phyloP scores from a whole-genome alignment of 352 stramenopile species.

The Saprolegnia parasitica region DNA sequence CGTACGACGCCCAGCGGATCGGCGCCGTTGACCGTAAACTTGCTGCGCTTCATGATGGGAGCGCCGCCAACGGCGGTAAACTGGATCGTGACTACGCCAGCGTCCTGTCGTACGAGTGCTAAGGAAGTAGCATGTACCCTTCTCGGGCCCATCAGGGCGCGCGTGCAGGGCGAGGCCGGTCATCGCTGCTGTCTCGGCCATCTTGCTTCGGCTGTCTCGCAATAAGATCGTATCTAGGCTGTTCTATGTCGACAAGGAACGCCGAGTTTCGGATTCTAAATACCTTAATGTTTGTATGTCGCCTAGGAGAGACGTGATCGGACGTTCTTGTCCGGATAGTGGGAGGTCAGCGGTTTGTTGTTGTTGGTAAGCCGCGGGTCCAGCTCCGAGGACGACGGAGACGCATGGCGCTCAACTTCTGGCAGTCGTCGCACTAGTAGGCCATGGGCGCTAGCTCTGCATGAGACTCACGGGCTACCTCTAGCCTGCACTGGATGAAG shows the following conservation, averaged over 20 bases:
- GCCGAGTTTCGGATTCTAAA: background rate
- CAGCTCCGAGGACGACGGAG: background rate
- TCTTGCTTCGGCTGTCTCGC: too few species aligned
- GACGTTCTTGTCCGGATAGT: conserved; percentile 12
- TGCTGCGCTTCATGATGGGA: conserved; percentile 83
- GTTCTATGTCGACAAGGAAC: conserved; percentile 5
- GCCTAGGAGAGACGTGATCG: background rate
- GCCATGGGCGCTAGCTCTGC: conserved; percentile 23
- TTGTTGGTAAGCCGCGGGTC: background rate
- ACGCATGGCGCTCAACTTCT: conserved; percentile 84
- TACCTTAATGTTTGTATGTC: background rate
- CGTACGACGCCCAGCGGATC: conserved; percentile 72
- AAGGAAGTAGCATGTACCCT: conserved; percentile 8
- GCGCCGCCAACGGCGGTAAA: conserved; percentile 76
- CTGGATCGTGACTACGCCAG: conserved; percentile 66
- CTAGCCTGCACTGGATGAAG: conserved; percentile 87
- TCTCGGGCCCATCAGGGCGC: conserved; percentile 20
- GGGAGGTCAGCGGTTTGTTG: background rate
- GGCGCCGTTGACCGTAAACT: conserved; percentile 75
- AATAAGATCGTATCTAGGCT: too few species aligned
- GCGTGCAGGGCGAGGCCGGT: background rate
- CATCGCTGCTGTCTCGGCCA: background rate
- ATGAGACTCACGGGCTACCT: background rate
- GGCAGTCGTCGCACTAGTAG: conserved; percentile 88
- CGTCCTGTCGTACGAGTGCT: background rate